Base-by-base conservation (phyloP, 345 rosid species). In the Gossypium sturtianum region DNA sequence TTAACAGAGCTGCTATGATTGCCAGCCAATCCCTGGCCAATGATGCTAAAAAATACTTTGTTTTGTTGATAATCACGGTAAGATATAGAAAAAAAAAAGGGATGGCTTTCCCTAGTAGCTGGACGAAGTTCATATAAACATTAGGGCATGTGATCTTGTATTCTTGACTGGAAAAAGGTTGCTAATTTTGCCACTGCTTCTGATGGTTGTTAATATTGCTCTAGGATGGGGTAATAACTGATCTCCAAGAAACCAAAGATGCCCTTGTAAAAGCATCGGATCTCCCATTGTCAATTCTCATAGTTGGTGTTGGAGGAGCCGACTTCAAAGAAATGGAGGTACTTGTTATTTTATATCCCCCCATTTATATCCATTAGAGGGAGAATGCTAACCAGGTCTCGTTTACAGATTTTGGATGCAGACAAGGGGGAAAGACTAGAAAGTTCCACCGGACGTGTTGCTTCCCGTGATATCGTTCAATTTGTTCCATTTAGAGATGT, bases 291-390 rank as follows among this genome's bases (percentile, higher is more conserved):
- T 94, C 97, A 44, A 90, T 94, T 80, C 90, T 94, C 63, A 90
- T 94, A 49, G 93, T 94, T 74, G 98, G 98, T 72, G 98, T 94
- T 16, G 98, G 98, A 80, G 98, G 98, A 84, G 98, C 98, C 22
- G 98, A 94, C 81, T 94, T 88, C 73, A 94, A 90, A 85, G 97
- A 94, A 84, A 94, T 94, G 98, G 97, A 94, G 98, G 98, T 94
- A 82, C 22, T 58, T 48, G 27, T 3, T 11, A 17, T 12, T 65
- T 52, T 9, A 8, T 19, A 61, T 25, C 38, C 65, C 38, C 69
- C 60, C 23, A n/a, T 53, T 25, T 62, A 13, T 10, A 63, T 49
- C 60, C 19, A 9, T 64, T 48, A 34, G 45, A 9, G 8, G 27
- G 23, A 20, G 16, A 7, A 67, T 43, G 25, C 58, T 71, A 38